A percentile compares a stretch with the other conserved stretches of the same genome.
These are phyloP conservation scores for Coprinopsis strossmayeri DNA, from an alignment of 768 basidiomycete species.

Conservation along the genomic window DNA sequence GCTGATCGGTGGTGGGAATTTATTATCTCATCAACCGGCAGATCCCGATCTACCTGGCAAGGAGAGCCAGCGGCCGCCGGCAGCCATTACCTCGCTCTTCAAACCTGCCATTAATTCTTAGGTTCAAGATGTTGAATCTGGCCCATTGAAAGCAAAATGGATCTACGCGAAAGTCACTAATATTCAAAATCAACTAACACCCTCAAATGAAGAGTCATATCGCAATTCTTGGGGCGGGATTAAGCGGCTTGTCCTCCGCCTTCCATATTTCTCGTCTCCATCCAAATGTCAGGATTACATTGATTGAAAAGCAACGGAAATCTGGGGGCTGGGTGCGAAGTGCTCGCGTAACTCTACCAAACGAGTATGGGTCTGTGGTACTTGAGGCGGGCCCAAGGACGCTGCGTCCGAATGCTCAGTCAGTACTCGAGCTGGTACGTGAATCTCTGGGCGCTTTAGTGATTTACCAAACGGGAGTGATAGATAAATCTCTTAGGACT, in stretches of 20 bases:
- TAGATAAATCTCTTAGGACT: slow-evolving; percentile 78
- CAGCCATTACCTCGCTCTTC: too few relatives aligned
- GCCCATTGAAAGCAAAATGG: too few relatives aligned
- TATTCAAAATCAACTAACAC: too few relatives aligned
- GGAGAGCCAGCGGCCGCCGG: too few relatives aligned
- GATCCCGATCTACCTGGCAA: too few relatives aligned
- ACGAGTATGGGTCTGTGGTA: slow-evolving; percentile 32
- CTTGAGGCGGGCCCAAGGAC: slow-evolving; percentile 88
- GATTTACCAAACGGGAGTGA: slow-evolving; percentile 6
- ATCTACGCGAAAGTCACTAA: too few relatives aligned
- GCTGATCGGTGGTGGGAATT: too few relatives aligned
- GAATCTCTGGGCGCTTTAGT: not conserved
- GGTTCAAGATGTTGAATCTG: too few relatives aligned
- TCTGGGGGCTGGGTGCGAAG: slow-evolving; percentile 87
- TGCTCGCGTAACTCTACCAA: slow-evolving; percentile 39
- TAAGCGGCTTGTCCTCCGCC: slow-evolving; percentile 77
- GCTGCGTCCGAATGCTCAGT: slow-evolving; percentile 66
- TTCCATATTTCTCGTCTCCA: slow-evolving; percentile 69
- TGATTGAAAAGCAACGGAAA: slow-evolving; percentile 59
- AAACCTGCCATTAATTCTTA: too few relatives aligned
- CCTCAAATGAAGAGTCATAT: slow-evolving; percentile 31
- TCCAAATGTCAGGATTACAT: slow-evolving; percentile 48
- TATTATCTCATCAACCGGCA: too few relatives aligned
- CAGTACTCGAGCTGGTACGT: slow-evolving; percentile 76
- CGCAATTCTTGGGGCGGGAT: slow-evolving; percentile 72